A percentile compares a stretch with the other conserved stretches of the same genome.
phyloP scores from a whole-genome alignment of 169 alveolate genomes.

The Pseudocohnilembus persalinus region DNA sequence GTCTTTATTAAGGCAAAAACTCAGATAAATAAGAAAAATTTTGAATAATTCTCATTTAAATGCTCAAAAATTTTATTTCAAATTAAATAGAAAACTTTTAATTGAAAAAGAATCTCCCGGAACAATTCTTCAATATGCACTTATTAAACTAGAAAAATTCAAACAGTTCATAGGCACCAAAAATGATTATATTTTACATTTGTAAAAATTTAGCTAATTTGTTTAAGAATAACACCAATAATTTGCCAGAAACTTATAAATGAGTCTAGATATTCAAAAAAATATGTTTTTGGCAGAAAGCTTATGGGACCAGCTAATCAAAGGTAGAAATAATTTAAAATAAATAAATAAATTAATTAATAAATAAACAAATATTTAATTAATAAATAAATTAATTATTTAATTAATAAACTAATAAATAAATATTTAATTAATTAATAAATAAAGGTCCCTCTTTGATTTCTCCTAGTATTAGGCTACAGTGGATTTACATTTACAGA shows the following conservation, averaged over 20 bases:
- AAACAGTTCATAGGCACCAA: too few species aligned
- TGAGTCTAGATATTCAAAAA: background rate
- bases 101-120: background rate
- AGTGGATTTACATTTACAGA: background rate
- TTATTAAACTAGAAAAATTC: background rate
- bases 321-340: background rate
- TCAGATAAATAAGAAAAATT: background rate
- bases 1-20: background rate
- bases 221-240: background rate
- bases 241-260: background rate
- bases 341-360: too few species aligned
- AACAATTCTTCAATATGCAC: background rate
- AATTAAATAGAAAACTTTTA: background rate
- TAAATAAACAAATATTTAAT: too few species aligned
- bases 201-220: background rate
- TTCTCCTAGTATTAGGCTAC: background rate
- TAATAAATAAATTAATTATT: too few species aligned
- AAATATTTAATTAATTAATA: too few species aligned
- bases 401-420: too few species aligned
- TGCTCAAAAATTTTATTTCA: background rate
- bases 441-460: background rate
- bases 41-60: background rate
- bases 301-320: background rate
- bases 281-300: background rate
- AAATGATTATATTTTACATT: background rate